Conservation (phyloP, 768 basidiomycete species). For the Rhodotorula babjevae region DNA sequence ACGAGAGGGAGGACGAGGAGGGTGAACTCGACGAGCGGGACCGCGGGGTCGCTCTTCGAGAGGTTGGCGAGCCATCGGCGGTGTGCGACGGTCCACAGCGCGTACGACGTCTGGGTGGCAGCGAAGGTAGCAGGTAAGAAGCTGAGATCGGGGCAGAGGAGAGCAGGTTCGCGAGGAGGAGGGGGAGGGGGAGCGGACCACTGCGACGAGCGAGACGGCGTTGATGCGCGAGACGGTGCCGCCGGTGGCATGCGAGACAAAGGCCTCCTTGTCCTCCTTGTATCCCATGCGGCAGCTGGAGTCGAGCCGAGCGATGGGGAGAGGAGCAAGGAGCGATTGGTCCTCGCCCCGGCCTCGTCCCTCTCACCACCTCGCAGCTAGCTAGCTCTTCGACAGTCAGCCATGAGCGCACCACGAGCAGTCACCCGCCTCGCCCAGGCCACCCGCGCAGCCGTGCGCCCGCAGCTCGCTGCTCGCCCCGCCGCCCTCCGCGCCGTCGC, state of each 20-base stretch:
- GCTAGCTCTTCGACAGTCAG: no score
- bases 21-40: conserved; percentile 56
- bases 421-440: conserved; percentile 6
- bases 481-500: background rate
- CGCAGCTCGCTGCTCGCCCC: background rate
- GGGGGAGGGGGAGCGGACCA: conserved; percentile 53
- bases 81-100: conserved; percentile 57
- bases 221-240: conserved; percentile 67
- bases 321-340: background rate
- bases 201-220: conserved; percentile 58
- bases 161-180: background rate
- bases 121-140: background rate
- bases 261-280: conserved; percentile 74
- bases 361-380: no score
- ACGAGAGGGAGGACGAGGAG: conserved; percentile 72
- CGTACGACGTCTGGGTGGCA: conserved; percentile 60
- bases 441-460: conserved; percentile 10
- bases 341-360: no score
- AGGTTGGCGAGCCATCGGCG: conserved; percentile 51
- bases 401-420: conserved; percentile 24
- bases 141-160: background rate
- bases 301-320: background rate
- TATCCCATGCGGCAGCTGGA: conserved; percentile 50
- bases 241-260: conserved; percentile 69
- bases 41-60: conserved; percentile 43